Evolutionary conservation across 2,329 filamentous ascomycete genomes (phyloP), one percentile per base, ranked within the genome.

Genomic region (Canariomyces notabilis): DNA sequence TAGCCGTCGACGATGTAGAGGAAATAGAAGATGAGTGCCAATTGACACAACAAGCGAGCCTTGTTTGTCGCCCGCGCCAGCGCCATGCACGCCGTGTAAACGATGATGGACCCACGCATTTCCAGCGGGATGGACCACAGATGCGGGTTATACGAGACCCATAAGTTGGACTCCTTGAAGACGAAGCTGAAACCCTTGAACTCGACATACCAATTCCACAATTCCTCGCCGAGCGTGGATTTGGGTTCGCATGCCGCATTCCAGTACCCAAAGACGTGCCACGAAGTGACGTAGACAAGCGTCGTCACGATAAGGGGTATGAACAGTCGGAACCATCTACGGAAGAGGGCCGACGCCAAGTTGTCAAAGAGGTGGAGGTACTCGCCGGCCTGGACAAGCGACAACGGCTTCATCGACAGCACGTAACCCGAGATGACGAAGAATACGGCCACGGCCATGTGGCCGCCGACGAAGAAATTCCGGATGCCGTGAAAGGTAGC

Each of bases 111-210:
- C 9, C 83, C 82, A 54, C 72, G 68, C 63, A 82, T 75, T 58
- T 85, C 81, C 16, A 80, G 66, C 0, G 81, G 79, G 43, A 85
- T 84, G 0, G 74, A 82, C 79, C 80, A 83, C 2, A 77, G 59
- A 52, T 84, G 81, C 21, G 69, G 70, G 54, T 82, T 80, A 64
- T 79, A 79, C 11, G 65, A 64, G 45, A 81, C 71, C 69, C 77
- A 82, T 9, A 76, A 73, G 8, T 73, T 65, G 6, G 79, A 77
- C 6, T 69, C 70, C 34, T 76, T 75, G 64, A 79, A 86, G 32
- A 84, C 60, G 59, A 82, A 86, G 62, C 75, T 85, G 65, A 82
- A 85, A 61, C 84, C 84, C 60, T 85, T 86, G 59, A 78, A 69
- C 59, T 85, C 78, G 49, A 60, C 49, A 52, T 75, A 75, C 56